Base-by-base conservation (phyloP, 2,329 filamentous ascomycete genomes). In the Claviceps humidiphila region DNA sequence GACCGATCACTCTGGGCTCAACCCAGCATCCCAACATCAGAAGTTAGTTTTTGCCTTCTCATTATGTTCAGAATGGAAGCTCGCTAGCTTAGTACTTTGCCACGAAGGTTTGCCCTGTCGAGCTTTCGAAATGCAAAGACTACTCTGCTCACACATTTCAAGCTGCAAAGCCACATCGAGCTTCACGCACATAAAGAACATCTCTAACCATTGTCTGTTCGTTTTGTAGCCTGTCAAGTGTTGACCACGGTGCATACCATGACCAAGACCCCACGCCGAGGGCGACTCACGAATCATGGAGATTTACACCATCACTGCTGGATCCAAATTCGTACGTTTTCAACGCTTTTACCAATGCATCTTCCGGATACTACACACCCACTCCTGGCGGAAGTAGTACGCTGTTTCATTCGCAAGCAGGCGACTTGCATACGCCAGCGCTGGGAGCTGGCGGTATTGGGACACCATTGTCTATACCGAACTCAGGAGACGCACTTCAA, bases 241-340 rank as follows among this genome's bases (percentile, higher is more conserved):
- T 64, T 30, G 57, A 55, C 41, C 58, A 61, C 54, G 62, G 65
- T 54, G 58, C 58, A 40, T 81, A 79, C 60, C 69, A 72, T 65
- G 86, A 93, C 68, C 80, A 86, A 62, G 89, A 95, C 63, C 85
- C 87, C 20, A 95, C 88, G 3, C 88, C 89, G 5, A 81, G 86
- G 64, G 85, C 83, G 17, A 79, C 85, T 43, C 82, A 85, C 61
- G 89, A 96, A 59, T 82, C 79, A 60, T 93, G 90, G 83, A 80
- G 86, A 58, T 89, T 95, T 63, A 95, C 90, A 2, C 89, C 90
- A 4, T 93, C 89, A 22, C 74, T 95, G 53, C 78, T 97, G 64
- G 91, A 97, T 64, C 82, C 89, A 17, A 89, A 85, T 66, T 86
- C 87, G 34, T 88, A 88, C 65, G 80, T 82, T 24, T 96, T 95